Evolutionary conservation across 345 rosid species (phyloP), one percentile per base, ranked within the genome.

Genomic region (Xanthoceras sorbifolium): DNA sequence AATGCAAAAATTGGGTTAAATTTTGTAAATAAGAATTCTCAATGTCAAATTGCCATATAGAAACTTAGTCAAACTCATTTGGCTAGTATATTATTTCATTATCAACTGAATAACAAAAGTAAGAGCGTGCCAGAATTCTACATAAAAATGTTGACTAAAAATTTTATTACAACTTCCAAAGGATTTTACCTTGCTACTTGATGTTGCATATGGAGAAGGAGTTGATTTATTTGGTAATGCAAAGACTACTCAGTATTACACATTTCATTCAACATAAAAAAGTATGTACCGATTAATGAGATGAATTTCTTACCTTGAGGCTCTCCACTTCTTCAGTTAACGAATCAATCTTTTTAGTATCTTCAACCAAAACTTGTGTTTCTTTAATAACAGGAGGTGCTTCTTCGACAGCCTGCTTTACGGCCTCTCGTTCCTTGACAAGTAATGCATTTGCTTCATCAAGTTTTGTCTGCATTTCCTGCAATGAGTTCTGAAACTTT

Each of bases 281-380:
- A 65, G 25, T 2, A 28, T 42, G 15, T 17, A 38, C 29, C 69
- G 32, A 36, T n/a, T 73, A 31, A 32, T 9, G 74, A n/a, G 64
- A 64, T 68, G 68, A 50, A 75, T 48, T 50, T 67, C 80, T 67
- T 81, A 89, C 92, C 92, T 86, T 88, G 52, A 91, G 82, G 67
- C 62, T 85, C 36, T 83, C 91, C 76, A 91, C 69, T 81, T 89
- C 91, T 74, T 83, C 88, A 1, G 85, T 81, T 82, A 91, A 82
- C 5, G 84, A 55, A 44, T 86, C 86, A 59, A 91, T 48, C 79
- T 88, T 88, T 73, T 86, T 54, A 12, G 90, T 89, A 76, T 91
- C 96, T 85, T 91, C 89, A 71, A 91, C 88, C 44, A 91, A 61
- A 81, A 91, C 85, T 78, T 88, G 87, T 67, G 83, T 90, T 81